Evolutionary conservation across 257 asterid species (phyloP).

Genomic region (Plantago ovata): DNA sequence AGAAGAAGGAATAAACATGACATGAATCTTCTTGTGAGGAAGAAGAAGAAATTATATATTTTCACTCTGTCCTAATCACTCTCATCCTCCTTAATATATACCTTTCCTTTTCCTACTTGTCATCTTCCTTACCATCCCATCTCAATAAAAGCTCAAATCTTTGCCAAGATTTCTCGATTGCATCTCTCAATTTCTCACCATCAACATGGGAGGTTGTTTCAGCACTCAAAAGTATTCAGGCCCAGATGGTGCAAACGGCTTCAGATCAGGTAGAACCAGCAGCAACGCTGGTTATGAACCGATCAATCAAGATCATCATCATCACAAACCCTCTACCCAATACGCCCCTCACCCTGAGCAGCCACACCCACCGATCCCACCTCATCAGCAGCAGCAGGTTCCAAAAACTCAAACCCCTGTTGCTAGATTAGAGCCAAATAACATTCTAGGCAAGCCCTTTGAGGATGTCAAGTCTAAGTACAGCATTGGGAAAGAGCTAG

Average conservation of each 20-base stretch:
- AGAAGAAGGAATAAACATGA: too few species aligned
- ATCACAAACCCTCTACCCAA: conserved; percentile 31
- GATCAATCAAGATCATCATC: conserved; percentile 33
- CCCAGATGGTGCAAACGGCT: conserved; percentile 29
- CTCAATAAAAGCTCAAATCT: not conserved
- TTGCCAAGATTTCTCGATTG: not conserved
- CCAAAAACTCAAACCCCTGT: conserved; percentile 23
- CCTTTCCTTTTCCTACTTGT: too few species aligned
- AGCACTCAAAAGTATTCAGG: conserved; percentile 38
- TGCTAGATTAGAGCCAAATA: conserved; percentile 42
- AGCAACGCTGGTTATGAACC: conserved; percentile 31
- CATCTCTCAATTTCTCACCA: not conserved
- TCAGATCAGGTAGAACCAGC: conserved; percentile 32
- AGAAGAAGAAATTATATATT: too few species aligned
- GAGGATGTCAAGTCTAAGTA: conserved; percentile 58
- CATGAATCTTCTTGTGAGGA: too few species aligned
- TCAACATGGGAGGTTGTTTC: conserved; percentile 61
- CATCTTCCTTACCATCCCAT: too few species aligned
- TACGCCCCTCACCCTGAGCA: conserved; percentile 26
- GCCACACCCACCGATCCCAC: conserved; percentile 24
- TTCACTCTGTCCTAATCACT: too few species aligned
- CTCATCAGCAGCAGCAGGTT: conserved; percentile 23
- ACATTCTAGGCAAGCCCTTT: conserved; percentile 56
- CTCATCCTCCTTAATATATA: too few species aligned
- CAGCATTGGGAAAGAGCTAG: conserved; percentile 58